Evolutionary conservation across 2,329 filamentous ascomycete genomes (phyloP).

Genomic region (Calonectria leucothoes): DNA sequence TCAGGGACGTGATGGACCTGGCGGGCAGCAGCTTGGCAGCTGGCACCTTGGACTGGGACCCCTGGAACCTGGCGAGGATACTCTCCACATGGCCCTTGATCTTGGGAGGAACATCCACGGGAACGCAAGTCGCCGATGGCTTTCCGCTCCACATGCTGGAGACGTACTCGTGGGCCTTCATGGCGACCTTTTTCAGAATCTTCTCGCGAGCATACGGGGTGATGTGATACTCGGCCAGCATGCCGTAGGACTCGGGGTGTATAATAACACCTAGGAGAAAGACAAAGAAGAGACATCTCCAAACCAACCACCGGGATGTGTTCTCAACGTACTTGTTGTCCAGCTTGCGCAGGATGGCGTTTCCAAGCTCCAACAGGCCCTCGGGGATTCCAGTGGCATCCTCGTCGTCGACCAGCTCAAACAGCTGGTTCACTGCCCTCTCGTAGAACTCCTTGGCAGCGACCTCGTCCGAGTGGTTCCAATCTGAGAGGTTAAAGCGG

Average conservation of each 20-base stretch:
- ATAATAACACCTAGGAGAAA: conserved; percentile 87
- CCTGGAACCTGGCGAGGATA: conserved; percentile 74
- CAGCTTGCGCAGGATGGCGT: conserved; percentile 83
- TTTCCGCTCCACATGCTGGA: conserved; percentile 81
- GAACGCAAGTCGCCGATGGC: conserved; percentile 63
- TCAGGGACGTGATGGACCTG: conserved; percentile 76
- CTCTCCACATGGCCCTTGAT: conserved; percentile 78
- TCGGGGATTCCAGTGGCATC: conserved; percentile 88
- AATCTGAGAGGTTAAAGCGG: conserved; percentile 76
- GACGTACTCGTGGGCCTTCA: conserved; percentile 82
- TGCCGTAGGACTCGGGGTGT: conserved; percentile 84
- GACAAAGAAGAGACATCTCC: conserved; percentile 91
- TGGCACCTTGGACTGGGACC: conserved; percentile 60
- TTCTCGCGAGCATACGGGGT: conserved; percentile 90
- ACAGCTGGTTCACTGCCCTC: conserved; percentile 81
- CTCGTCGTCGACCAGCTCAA: conserved; percentile 87
- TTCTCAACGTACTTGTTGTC: conserved; percentile 77
- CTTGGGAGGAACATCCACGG: conserved; percentile 64
- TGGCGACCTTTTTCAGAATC: conserved; percentile 82
- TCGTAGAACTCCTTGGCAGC: conserved; percentile 91
- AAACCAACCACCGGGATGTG: conserved; percentile 86
- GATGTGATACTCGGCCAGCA: conserved; percentile 91
- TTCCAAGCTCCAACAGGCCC: conserved; percentile 85
- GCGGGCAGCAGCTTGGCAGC: conserved; percentile 74
- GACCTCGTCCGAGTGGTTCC: conserved; percentile 82